Base-by-base conservation (phyloP, 75 land plant genomes). In the Cryptomeria japonica region DNA sequence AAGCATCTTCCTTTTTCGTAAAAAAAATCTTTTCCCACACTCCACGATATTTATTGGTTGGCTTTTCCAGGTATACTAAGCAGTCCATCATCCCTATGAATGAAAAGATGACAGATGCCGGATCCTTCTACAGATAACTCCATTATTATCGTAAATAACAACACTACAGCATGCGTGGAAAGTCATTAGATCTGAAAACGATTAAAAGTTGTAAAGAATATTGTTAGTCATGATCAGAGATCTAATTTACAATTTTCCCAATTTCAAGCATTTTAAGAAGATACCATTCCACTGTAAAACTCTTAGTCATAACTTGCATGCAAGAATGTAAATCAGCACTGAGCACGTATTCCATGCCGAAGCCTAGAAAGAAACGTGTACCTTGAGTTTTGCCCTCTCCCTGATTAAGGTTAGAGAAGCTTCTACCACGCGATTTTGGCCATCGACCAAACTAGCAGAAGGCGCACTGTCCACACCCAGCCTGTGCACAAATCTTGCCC, bases 321-420 rank as follows among this genome's bases (percentile, higher is more conserved):
- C 70, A 64, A 64, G 70, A 64, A 64, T 25, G n/a, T 7, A 64
- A 5, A 51, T 51, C 55, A 13, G 16, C 55, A 51, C 13, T 51
- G 16, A 13, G 14, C 2, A 51, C 55, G 14, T 13, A 51, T 51
- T 64, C n/a, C n/a, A 22, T 64, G 9, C 31, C 70, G 7, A 25
- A 64, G 28, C 70, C n/a, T 64, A 39, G 76, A 68, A 9, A 25
- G 68, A 83, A 16, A 51, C 19, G 76, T 32, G 36, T 70, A 97
- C 99, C 99, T 96, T 98, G 31, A 97, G 95, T 86, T 93, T 95
- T 80, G 99, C 99, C n/a, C 99, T 92, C 87, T 97, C 99, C 5
- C 99, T 94, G 64, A 98, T 97, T 9, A 98, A 93, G 73, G 99
- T 98, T 8, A 98, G 96, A 31, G 99, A 98, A 82, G 99, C 99